Conservation (phyloP, 805 yeast species). For the Nakazawaea holstii region DNA sequence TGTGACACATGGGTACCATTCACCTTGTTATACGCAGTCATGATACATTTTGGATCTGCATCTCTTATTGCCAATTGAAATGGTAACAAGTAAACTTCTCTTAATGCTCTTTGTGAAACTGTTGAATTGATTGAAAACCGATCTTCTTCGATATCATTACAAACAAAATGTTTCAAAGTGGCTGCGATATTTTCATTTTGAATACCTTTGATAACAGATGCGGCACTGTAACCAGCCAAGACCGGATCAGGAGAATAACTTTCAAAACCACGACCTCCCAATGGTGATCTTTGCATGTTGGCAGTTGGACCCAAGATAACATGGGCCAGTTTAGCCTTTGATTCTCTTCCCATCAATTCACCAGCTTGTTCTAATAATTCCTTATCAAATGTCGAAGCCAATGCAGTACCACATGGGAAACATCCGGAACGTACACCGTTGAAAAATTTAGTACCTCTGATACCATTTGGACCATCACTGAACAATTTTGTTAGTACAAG, state of each 20-base stretch:
- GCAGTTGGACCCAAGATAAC: conserved; percentile 40
- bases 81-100: conserved; percentile 39
- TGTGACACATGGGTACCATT: conserved; percentile 38
- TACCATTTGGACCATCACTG: conserved; percentile 60
- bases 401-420: conserved; percentile 56
- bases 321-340: conserved; percentile 47
- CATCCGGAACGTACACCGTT: conserved; percentile 50
- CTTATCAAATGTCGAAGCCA: conserved; percentile 53
- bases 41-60: conserved; percentile 30
- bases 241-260: conserved; percentile 59
- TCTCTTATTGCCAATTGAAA: conserved; percentile 36
- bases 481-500: too few species aligned
- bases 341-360: conserved; percentile 46
- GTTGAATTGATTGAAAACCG: conserved; percentile 30
- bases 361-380: conserved; percentile 45
- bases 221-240: conserved; percentile 33
- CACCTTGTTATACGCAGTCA: conserved; percentile 37
- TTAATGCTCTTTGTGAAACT: conserved; percentile 35
- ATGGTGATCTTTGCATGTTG: conserved; percentile 34
- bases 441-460: conserved; percentile 53
- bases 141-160: conserved; percentile 37
- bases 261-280: conserved; percentile 56
- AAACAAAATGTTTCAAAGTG: conserved; percentile 36
- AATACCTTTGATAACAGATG: conserved; percentile 32
- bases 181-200: conserved; percentile 32